phyloP scores from a whole-genome alignment of 148 eudicot species.

The Camellia lanceoleosa region DNA sequence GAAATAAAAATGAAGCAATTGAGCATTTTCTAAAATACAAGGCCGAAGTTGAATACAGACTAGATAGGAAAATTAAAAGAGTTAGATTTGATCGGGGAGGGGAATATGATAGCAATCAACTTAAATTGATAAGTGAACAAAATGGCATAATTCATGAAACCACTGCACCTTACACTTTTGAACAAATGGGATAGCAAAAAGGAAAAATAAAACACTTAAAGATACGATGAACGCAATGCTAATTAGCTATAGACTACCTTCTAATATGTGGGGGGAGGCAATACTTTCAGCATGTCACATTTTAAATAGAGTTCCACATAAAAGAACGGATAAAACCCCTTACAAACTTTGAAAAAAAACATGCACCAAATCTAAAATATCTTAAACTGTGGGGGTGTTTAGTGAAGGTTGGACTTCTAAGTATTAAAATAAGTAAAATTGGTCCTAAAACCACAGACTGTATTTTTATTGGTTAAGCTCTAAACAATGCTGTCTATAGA shows the following conservation, averaged over 20 bases:
- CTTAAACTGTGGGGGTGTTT: not conserved
- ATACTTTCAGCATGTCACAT: constrained; percentile 13
- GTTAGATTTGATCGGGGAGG: constrained; percentile 9
- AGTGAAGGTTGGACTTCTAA: not conserved
- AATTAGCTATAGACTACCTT: not conserved
- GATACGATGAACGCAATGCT: constrained; percentile 17
- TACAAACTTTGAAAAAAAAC: constrained; percentile 13
- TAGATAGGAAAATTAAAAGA: constrained; percentile 11
- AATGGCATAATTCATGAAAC: constrained; percentile 17
- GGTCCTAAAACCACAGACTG: not conserved
- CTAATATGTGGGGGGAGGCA: constrained; percentile 11
- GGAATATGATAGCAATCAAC: not conserved
- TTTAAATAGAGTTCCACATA: constrained; percentile 7
- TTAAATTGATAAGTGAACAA: not conserved
- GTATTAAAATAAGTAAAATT: constrained; percentile 10
- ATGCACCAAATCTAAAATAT: not conserved
- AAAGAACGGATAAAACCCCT: constrained; percentile 10
- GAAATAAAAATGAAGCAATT: constrained; percentile 1
- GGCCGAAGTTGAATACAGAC: constrained; percentile 11
- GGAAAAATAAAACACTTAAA: constrained; percentile 19
- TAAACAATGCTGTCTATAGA: constrained; percentile 12
- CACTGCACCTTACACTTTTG: constrained; percentile 3
- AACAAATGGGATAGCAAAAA: not conserved
- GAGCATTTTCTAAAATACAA: constrained; percentile 1
- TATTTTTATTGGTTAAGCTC: constrained; percentile 12